phyloP scores from a whole-genome alignment of 1,284 basidiomycete species.

The Fomitopsis betulina region DNA sequence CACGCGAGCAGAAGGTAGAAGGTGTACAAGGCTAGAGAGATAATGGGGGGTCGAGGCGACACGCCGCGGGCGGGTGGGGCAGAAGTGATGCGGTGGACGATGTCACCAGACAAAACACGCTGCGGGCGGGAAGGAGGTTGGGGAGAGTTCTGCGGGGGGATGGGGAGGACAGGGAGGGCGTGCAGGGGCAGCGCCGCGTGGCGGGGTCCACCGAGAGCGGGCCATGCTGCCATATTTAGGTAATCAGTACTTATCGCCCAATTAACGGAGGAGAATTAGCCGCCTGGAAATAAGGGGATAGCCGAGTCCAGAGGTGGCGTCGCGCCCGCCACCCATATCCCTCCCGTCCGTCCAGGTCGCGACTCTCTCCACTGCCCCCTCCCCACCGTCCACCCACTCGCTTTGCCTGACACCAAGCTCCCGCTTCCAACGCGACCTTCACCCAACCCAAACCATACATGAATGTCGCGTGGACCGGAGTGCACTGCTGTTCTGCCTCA shows the following conservation, averaged over 20 bases:
- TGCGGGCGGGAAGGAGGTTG: not conserved
- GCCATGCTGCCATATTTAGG: not conserved
- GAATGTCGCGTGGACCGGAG: constrained; percentile 13
- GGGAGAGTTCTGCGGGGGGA: not conserved
- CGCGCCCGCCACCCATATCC: not conserved
- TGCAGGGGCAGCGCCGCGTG: not conserved
- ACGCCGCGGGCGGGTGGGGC: constrained; percentile 7
- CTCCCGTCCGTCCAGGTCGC: not conserved
- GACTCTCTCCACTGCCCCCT: not conserved
- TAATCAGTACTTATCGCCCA: constrained; percentile 6
- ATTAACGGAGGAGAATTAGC: constrained; percentile 1
- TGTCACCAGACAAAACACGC: constrained; percentile 1
- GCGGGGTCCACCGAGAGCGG: not conserved
- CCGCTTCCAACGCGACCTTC: constrained; percentile 16
- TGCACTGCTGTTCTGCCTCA: constrained; percentile 11
- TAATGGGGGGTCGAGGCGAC: constrained; percentile 6
- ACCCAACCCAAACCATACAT: constrained; percentile 15
- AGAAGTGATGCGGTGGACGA: not conserved
- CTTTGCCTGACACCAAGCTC: not conserved
- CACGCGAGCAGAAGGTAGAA: not conserved
- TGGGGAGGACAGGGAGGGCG: not conserved
- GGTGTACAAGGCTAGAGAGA: not conserved
- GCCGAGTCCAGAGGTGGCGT: not conserved
- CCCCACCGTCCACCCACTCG: not conserved
- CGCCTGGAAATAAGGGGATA: constrained; percentile 1